Base-by-base conservation (phyloP, 176 grass and related monocot genomes). In the Pontederia paniculata region DNA sequence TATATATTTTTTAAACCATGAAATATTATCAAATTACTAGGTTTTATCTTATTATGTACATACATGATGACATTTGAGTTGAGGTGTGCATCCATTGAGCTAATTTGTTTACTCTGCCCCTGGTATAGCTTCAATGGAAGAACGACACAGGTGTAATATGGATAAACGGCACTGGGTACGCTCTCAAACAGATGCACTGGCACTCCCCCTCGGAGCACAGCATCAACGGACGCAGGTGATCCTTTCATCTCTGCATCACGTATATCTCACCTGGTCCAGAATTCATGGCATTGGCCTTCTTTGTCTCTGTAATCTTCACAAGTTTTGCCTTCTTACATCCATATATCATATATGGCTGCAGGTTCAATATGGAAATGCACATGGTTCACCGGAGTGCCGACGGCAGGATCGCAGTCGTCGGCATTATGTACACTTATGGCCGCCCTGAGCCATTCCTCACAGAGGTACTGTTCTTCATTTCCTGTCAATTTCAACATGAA, bases 131-230 rank as follows among this genome's bases (percentile, higher is more conserved):
- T 12, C 16, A 20, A 70, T 89, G 81, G 73, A 0, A 58, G 0
- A 63, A 70, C 7, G 73, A 77, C 52, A 79, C 82, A 17, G 90
- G 90, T 15, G 69, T 70, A 12, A 15, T 95, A 0, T n/a, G 54
- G 60, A 86, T 95, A 47, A 66, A 78, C 45, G 78, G 70, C 60
- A 88, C 78, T 5, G 49, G 58, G 9, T 95, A 86, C 71, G 19
- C 44, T 18, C 74, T 95, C 21, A 48, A 0, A 17, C 78, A 83
- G 69, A 21, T 80, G 62, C 89, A 95, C 54, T 95, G 82, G 85
- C 89, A 95, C 55, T 77, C 73, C 1, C 89, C 89, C 2, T 86
- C 79, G 9, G 89, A 95, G 67, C 89, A 95, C 70, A 74, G 23
- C 18, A 64, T 95, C 45, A 63, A 86, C 14, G 85, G 70, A 15